phyloP scores from a whole-genome alignment of 331 rosid genomes.

The Pyracantha coccinea region DNA sequence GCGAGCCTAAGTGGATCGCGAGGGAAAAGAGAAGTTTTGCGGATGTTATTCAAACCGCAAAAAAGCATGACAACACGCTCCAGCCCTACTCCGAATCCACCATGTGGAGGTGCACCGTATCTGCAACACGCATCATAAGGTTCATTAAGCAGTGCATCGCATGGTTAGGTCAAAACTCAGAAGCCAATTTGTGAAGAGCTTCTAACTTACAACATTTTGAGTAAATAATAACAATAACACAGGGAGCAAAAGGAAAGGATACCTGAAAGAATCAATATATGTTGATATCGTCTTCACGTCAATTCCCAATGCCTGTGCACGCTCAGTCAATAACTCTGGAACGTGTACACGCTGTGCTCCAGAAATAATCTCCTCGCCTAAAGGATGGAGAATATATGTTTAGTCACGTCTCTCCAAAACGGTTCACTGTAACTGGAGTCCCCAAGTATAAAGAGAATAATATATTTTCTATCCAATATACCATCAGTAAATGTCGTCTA shows the following conservation, averaged over 20 bases:
- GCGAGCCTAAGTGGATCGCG: conserved; percentile 86
- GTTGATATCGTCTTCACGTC: conserved; percentile 65
- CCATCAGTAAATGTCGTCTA: no score
- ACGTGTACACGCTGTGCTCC: conserved; percentile 94
- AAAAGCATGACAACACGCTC: conserved; percentile 98
- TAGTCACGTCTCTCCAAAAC: not conserved
- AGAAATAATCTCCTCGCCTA: conserved; percentile 96
- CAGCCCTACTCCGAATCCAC: conserved; percentile 94
- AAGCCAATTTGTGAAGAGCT: not conserved
- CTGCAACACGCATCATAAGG: conserved; percentile 33
- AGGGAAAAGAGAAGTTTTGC: conserved; percentile 77
- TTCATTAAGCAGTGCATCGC: not conserved
- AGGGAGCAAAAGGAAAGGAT: not conserved
- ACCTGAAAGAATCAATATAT: conserved; percentile 91
- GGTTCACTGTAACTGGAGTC: not conserved
- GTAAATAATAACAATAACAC: not conserved
- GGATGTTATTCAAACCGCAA: conserved; percentile 83
- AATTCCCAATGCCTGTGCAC: conserved; percentile 72
- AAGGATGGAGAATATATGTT: not conserved
- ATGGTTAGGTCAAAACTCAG: not conserved
- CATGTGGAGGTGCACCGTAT: conserved; percentile 89
- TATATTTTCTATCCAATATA: not conserved
- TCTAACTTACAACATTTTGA: not conserved
- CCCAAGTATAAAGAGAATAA: not conserved
- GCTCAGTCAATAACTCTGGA: conserved; percentile 60